Evolutionary conservation across 805 yeast species (phyloP), one percentile per base, ranked within the genome.

Genomic region (Kuraishia piskuri): DNA sequence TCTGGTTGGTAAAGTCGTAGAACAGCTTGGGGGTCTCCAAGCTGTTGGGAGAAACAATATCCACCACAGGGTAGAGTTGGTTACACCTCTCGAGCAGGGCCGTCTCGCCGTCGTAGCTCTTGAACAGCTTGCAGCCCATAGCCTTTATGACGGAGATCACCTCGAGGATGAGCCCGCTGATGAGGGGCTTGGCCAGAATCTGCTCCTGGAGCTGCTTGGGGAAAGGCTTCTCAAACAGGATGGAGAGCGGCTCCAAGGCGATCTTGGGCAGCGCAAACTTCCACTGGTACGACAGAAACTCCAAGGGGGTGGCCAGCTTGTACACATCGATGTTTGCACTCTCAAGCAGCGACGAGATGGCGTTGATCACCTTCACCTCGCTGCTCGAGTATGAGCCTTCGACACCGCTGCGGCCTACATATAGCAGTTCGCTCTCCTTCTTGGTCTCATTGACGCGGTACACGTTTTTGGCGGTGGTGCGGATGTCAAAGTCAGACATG

Each of bases 101-200:
- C 36, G 70, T 71, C 71, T 88, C 91, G 60, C 78, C 83, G 65
- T 87, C 90, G 59, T 75, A 82, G 37, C 90, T 86, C 58, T 76
- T 76, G 56, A 85, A 84, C 52, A 88, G 71, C 63, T 82, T 84
- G 62, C 88, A 83, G 48, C 86, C 88, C 91, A 88, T 86, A 22
- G 84, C 79, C 66, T 83, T 86, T 57, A 86, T 80, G 51, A 91
- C 83, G 31, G 84, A 82, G 57, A 83, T 75, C 45, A 89, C 69
- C 71, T 91, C 97, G 51, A 78, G 76, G 55, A 89, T 81, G 49
- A 90, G 71, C 2, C 97, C 97, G 20, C 88, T 79, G 22, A 89
- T 76, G 56, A 91, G 74, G 9, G 97, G 97, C 65, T 88, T 88
- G 25, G 95, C 92, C 56, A 90, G 73, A 49, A 90, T 86, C 65